Conservation (phyloP, 2,329 filamentous ascomycete species). For the Epichloe baconii region DNA sequence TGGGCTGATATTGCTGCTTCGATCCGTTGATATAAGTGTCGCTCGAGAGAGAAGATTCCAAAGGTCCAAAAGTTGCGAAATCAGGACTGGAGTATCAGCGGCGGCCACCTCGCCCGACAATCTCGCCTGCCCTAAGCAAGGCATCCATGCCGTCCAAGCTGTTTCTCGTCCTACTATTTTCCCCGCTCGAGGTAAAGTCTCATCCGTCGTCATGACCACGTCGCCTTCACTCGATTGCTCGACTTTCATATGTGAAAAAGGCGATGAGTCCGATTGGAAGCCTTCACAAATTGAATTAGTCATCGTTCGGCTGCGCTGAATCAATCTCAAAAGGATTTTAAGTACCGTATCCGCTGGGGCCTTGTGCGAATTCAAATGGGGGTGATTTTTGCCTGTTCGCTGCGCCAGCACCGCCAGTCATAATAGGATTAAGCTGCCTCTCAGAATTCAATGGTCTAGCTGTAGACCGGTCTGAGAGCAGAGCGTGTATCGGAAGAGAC, state of each 20-base stretch:
- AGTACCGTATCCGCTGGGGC: constrained; percentile 24
- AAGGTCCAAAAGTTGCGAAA: neutral
- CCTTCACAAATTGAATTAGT: constrained; percentile 20
- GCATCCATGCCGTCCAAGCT: constrained; percentile 46
- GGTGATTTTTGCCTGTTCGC: constrained; percentile 14
- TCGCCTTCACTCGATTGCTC: constrained; percentile 18
- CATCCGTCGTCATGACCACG: constrained; percentile 18
- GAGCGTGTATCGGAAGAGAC: constrained; percentile 39
- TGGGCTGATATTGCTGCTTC: no score
- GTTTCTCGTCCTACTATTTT: constrained; percentile 10
- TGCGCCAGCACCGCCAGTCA: constrained; percentile 5
- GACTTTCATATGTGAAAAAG: constrained; percentile 18
- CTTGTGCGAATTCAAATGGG: constrained; percentile 12
- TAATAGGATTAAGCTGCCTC: constrained; percentile 7
- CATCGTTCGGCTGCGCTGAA: constrained; percentile 6
- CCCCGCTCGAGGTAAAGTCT: constrained; percentile 9
- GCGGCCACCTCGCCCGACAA: constrained; percentile 34
- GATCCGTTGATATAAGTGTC: neutral
- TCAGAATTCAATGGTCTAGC: constrained; percentile 6
- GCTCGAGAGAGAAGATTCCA: neutral
- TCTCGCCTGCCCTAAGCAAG: constrained; percentile 44
- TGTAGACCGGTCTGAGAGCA: constrained; percentile 30
- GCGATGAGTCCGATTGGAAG: constrained; percentile 20
- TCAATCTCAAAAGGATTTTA: constrained; percentile 8
- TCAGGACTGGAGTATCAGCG: constrained; percentile 6